phyloP scores from a whole-genome alignment of 2,329 filamentous ascomycete species.

The Acrodontium crateriforme region DNA sequence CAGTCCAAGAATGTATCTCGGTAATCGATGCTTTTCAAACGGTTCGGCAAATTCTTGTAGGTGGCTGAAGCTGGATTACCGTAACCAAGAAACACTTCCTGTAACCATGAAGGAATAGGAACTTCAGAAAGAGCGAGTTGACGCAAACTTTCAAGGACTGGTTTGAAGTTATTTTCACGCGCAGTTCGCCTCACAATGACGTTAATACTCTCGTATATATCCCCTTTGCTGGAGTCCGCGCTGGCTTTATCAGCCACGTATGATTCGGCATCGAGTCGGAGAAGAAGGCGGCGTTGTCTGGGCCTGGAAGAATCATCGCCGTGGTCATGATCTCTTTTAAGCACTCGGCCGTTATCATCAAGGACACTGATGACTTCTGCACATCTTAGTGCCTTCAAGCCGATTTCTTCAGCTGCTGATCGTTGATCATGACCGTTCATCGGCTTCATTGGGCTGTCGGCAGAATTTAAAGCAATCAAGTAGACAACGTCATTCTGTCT shows the following conservation, averaged over 20 bases:
- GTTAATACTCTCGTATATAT: conserved; percentile 77
- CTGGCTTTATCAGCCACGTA: conserved; percentile 65
- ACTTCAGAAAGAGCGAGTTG: conserved; percentile 65
- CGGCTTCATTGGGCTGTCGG: conserved; percentile 34
- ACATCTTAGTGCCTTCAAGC: conserved; percentile 58
- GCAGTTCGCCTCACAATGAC: conserved; percentile 69
- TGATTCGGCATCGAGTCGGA: conserved; percentile 65
- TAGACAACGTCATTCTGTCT: conserved; percentile 83
- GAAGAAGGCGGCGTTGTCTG: conserved; percentile 54
- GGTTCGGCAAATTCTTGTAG: conserved; percentile 69
- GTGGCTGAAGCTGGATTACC: conserved; percentile 80
- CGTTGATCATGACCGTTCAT: conserved; percentile 40
- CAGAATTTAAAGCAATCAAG: conserved; percentile 59
- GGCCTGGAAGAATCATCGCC: conserved; percentile 49
- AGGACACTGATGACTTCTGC: conserved; percentile 77
- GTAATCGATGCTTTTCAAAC: conserved; percentile 69
- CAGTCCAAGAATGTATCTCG: conserved; percentile 91
- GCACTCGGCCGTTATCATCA: conserved; percentile 66
- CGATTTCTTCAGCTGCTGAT: conserved; percentile 45
- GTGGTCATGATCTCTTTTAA: conserved; percentile 49
- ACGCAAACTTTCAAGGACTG: conserved; percentile 82
- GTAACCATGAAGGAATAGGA: conserved; percentile 77
- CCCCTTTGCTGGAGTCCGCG: conserved; percentile 50
- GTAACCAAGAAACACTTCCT: conserved; percentile 95
- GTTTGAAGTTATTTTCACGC: conserved; percentile 93